Base-by-base conservation (phyloP, 2,329 filamentous ascomycete species). In the Nigrospora oryzae region DNA sequence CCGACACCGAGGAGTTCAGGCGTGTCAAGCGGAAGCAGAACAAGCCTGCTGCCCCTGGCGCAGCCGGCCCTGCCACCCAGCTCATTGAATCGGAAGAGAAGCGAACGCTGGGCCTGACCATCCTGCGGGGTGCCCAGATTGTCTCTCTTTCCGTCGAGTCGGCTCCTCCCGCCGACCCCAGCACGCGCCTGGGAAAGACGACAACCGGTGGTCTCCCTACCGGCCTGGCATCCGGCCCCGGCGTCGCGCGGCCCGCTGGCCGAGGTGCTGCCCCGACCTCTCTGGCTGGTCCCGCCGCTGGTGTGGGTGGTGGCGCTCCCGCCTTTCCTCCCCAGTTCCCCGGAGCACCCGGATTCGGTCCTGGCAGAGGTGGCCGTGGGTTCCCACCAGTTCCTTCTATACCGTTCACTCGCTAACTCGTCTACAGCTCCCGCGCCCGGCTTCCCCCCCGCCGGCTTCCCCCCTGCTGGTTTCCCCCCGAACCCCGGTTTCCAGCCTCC, bases 1-100 rank as follows among this genome's bases (percentile, higher is more conserved):
- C 91, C 68, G 93, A 98, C 63, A 97, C 93, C 55, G 93, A 98
- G 78, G 91, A 97, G 67, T 96, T 95, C 68, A 86, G 90, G 64
- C 86, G 86, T 63, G 84, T 91, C 51, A 94, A 93, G 74, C 81
- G 86, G 67, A 91, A 86, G 73, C 80, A 84, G 57, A 76, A 80
- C 56, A 94, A 93, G 71, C 71, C 78, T 43, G 67, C 77, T 42
- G 81, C 84, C 37, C 79, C 83, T 17, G 77, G 76, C 49, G 74
- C 81, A 53, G 75, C 75, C 45, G 76, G 80, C 54, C 71, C 78
- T 42, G 65, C 77, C 41, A 56, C 76, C 51, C 78, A 86, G 60
- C 79, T 85, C 40, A 77, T 95, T 56, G 89, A 96, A 70, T 82
- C 85, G 13, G 91, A 98, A 70, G 93, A 97, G 71, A 97, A 97